Percentiles rank a stretch among this genome's conserved stretches.
phyloP scores from a whole-genome alignment of 1,139 yeast genomes.

The Suhomyces bokatorum region DNA sequence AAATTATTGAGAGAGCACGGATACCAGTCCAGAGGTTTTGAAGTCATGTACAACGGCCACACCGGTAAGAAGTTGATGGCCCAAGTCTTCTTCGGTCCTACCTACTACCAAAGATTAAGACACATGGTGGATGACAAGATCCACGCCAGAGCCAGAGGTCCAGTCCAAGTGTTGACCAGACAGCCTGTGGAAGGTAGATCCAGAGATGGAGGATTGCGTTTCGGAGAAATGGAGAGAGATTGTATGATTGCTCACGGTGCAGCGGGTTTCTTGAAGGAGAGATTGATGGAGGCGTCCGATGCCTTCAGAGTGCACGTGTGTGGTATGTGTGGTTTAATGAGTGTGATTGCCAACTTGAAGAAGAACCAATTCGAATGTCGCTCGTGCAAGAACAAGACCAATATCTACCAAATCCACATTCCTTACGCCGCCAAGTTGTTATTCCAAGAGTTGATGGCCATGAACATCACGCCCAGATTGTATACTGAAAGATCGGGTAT shows the following conservation, averaged over 20 bases:
- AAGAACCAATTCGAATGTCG: constrained; percentile 98
- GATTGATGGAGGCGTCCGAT: constrained; percentile 95
- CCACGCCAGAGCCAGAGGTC: constrained; percentile 99
- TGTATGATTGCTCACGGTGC: constrained; percentile 99
- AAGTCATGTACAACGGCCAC: constrained; percentile 97
- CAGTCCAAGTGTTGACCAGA: constrained; percentile 95
- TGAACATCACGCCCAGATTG: constrained; percentile 93
- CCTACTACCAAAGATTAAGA: constrained; percentile 96
- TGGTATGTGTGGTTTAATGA: constrained; percentile 96
- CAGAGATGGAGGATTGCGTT: constrained; percentile 97
- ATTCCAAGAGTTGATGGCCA: constrained; percentile 92
- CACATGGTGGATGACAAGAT: constrained; percentile 99
- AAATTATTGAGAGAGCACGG: constrained; percentile 91
- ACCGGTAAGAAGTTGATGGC: constrained; percentile 98
- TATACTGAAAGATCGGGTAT: constrained; percentile 64
- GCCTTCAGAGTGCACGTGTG: constrained; percentile 97
- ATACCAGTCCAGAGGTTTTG: constrained; percentile 97
- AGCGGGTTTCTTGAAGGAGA: constrained; percentile 86
- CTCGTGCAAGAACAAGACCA: constrained; percentile 97
- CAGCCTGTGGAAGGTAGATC: constrained; percentile 99
- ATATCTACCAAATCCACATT: constrained; percentile 94
- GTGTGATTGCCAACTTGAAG: constrained; percentile 95
- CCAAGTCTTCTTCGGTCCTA: constrained; percentile 97
- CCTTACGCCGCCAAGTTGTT: constrained; percentile 96
- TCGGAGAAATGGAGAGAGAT: constrained; percentile 99